Evolutionary conservation across 495 filamentous ascomycete species (phyloP).

Genomic region (Chaetomidium leptoderma): DNA sequence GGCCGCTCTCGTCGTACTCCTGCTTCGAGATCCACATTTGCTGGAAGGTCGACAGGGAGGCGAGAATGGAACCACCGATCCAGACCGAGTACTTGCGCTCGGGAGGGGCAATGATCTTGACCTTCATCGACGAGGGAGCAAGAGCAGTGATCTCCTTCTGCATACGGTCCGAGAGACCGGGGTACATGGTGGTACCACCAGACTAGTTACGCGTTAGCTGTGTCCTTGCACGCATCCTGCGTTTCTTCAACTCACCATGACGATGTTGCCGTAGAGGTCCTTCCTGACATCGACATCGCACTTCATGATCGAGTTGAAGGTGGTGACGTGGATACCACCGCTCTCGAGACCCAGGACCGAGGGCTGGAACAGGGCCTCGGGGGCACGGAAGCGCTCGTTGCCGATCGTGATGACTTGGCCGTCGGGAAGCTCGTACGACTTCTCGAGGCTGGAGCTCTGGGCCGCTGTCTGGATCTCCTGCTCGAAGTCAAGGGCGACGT

Average conservation of each 20-base stretch:
- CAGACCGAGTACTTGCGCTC: conserved; percentile 99
- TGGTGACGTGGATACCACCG: conserved; percentile 99
- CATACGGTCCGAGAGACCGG: conserved; percentile 99
- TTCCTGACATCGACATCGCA: conserved; percentile 99
- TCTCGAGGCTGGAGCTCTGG: conserved; percentile 94
- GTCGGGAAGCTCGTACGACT: conserved; percentile 99
- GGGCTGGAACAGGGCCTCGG: conserved; percentile 98
- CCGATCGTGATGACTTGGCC: conserved; percentile 99
- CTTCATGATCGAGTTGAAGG: conserved; percentile 99
- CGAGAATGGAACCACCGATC: conserved; percentile 99
- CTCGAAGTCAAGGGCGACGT: conserved; percentile 99
- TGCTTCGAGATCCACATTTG: conserved; percentile 99
- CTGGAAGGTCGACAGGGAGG: conserved; percentile 99
- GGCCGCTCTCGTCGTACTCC: conserved; percentile 99
- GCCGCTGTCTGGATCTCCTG: conserved; percentile 99
- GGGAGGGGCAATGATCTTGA: conserved; percentile 97
- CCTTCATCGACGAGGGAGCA: conserved; percentile 98
- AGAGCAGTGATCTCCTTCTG: conserved; percentile 99
- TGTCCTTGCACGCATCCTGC: not conserved
- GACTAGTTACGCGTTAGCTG: conserved; percentile 53
- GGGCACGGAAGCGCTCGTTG: conserved; percentile 99
- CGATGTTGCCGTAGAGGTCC: conserved; percentile 99
- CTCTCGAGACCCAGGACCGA: conserved; percentile 96
- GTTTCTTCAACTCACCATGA: conserved; percentile 71
- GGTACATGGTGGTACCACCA: conserved; percentile 99